Percentiles rank a stretch among this genome's conserved stretches.
Conservation (phyloP, 106 monocot genomes). For the Narthecium ossifragum region DNA sequence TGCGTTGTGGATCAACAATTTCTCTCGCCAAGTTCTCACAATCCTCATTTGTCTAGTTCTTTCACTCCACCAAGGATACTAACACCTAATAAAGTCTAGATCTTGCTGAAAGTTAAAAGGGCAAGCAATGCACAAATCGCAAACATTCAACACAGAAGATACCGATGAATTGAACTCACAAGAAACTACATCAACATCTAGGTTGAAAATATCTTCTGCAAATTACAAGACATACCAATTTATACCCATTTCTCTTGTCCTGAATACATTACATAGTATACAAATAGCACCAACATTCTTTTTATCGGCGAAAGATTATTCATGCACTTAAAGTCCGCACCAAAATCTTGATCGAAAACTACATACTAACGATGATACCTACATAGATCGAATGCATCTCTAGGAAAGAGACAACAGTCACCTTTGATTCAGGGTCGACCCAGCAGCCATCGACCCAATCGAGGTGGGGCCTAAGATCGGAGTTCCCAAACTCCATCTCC, state of each 20-base stretch:
- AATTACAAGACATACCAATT: too few relatives aligned
- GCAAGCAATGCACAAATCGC: not conserved
- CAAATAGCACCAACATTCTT: not conserved
- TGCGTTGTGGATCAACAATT: slow-evolving; percentile 16
- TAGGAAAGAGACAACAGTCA: not conserved
- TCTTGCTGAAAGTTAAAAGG: not conserved
- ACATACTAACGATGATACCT: not conserved
- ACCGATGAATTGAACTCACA: not conserved
- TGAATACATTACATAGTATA: too few relatives aligned
- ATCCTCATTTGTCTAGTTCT: too few relatives aligned
- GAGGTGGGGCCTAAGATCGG: slow-evolving; percentile 29
- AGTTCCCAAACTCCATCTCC: slow-evolving; percentile 22
- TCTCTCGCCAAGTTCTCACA: slow-evolving; percentile 3
- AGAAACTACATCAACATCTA: not conserved
- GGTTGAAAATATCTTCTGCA: too few relatives aligned
- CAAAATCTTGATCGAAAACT: not conserved
- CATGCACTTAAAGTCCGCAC: too few relatives aligned
- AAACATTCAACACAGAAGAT: not conserved
- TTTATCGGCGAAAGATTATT: too few relatives aligned
- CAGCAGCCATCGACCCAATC: slow-evolving; percentile 44
- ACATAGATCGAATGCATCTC: not conserved
- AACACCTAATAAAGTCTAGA: not conserved
- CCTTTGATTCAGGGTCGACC: slow-evolving; percentile 19
- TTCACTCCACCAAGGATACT: too few relatives aligned
- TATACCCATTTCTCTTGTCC: too few relatives aligned